Evolutionary conservation across 441 rosid species (phyloP).

Genomic region (Pelargonium citronellum): DNA sequence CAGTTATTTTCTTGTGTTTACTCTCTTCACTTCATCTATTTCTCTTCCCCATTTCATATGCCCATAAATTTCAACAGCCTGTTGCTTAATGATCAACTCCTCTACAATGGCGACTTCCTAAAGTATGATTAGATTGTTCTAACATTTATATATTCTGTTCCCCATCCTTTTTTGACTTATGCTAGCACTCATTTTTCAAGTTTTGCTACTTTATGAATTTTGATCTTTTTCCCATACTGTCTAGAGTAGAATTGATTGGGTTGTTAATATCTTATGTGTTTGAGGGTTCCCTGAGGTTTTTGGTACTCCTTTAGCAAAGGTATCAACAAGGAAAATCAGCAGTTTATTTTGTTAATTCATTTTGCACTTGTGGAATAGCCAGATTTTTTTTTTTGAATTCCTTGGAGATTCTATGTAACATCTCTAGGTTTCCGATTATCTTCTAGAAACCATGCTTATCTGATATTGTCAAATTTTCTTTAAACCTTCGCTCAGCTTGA

Average conservation of each 20-base stretch:
- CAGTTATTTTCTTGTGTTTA: no score
- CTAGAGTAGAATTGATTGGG: neutral
- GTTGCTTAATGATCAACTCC: neutral
- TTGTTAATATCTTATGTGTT: neutral
- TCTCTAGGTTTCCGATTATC: neutral
- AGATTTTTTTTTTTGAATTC: no score
- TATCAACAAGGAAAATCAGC: no score
- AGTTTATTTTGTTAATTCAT: no score
- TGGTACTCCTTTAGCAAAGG: no score
- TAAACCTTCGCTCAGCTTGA: slow-evolving; percentile 7
- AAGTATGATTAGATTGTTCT: neutral
- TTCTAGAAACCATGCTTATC: neutral
- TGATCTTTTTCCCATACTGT: neutral
- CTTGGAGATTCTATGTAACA: no score
- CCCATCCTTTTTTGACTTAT: slow-evolving; percentile 1
- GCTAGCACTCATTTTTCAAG: slow-evolving; percentile 1
- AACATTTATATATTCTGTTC: neutral
- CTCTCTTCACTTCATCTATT: no score
- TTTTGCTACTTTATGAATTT: neutral
- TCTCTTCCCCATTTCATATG: no score
- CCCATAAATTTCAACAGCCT: no score
- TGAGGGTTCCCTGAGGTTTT: no score
- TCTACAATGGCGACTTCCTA: neutral
- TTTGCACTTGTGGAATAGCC: no score
- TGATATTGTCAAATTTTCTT: neutral